A percentile compares a stretch with the other conserved stretches of the same genome.
Conservation (phyloP, 2,329 filamentous ascomycete genomes). For the Nannizzia gypsea region DNA sequence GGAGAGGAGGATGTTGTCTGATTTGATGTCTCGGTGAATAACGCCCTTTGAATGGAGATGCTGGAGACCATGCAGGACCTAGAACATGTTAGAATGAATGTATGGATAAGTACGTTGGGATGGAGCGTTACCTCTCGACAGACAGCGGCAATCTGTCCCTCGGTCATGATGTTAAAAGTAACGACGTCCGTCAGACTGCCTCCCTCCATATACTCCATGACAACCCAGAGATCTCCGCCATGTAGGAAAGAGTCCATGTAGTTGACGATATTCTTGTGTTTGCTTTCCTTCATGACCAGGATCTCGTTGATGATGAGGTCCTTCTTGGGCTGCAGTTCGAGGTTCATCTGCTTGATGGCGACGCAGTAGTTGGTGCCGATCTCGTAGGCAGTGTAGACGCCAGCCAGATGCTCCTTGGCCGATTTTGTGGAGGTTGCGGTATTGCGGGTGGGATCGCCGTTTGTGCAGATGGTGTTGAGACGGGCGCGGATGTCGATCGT, state of each 20-base stretch:
- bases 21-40: constrained; percentile 98
- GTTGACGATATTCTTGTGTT: constrained; percentile 97
- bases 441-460: constrained; percentile 77
- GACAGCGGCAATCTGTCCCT: constrained; percentile 91
- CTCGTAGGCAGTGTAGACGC: constrained; percentile 87
- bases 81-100: constrained; percentile 14
- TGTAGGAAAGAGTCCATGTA: constrained; percentile 96
- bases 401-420: constrained; percentile 93
- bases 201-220: constrained; percentile 99
- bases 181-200: constrained; percentile 96
- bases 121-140: constrained; percentile 59
- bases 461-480: constrained; percentile 78
- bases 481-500: constrained; percentile 70
- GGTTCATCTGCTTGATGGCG: constrained; percentile 98
- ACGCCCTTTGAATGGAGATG: constrained; percentile 96
- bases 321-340: constrained; percentile 97
- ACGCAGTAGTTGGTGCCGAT: constrained; percentile 73
- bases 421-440: constrained; percentile 82
- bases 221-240: constrained; percentile 86
- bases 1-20: constrained; percentile 90
- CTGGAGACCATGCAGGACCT: constrained; percentile 78
- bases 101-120: constrained; percentile 13
- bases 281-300: constrained; percentile 97
- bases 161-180: constrained; percentile 98
- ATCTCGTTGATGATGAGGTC: constrained; percentile 99